Evolutionary conservation across 495 filamentous ascomycete genomes (phyloP).

Genomic region (Hapsidospora chrysogenum): DNA sequence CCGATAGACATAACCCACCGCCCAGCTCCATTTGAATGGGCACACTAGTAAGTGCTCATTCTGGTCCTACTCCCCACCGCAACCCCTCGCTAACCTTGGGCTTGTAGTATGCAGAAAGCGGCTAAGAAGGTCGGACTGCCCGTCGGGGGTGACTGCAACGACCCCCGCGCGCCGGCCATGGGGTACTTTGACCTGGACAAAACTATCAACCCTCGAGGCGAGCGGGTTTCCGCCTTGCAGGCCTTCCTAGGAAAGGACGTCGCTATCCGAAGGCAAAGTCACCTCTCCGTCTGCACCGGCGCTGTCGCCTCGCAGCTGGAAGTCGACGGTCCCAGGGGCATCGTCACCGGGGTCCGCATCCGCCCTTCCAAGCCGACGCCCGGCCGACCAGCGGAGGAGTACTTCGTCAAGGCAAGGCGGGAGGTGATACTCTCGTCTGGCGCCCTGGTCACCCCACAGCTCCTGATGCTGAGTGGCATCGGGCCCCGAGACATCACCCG

Average conservation of each 20-base stretch:
- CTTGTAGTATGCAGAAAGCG: slow-evolving; percentile 5
- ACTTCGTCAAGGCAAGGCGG: slow-evolving; percentile 6
- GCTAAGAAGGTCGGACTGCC: slow-evolving; percentile 5
- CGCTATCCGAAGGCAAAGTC: slow-evolving; percentile 4
- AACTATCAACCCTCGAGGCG: slow-evolving; percentile 7
- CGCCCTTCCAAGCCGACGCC: background rate
- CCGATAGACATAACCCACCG: too few relatives aligned
- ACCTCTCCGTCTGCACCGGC: slow-evolving; percentile 9
- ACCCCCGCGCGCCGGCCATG: slow-evolving; percentile 6
- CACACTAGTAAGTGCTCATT: too few relatives aligned
- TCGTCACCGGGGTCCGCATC: slow-evolving; percentile 7
- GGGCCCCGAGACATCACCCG: slow-evolving; percentile 20
- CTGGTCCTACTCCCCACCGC: too few relatives aligned
- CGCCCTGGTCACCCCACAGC: slow-evolving; percentile 8
- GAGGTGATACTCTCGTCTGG: slow-evolving; percentile 12
- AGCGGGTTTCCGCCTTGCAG: slow-evolving; percentile 7
- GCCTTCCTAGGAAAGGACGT: slow-evolving; percentile 7
- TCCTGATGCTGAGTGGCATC: slow-evolving; percentile 15
- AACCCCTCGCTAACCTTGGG: slow-evolving; percentile 2
- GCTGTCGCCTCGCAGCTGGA: slow-evolving; percentile 9
- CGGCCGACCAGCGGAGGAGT: slow-evolving; percentile 2
- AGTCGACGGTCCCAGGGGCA: background rate
- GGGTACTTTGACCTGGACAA: slow-evolving; percentile 9
- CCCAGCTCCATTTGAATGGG: too few relatives aligned
- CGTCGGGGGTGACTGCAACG: slow-evolving; percentile 7